Conservation (phyloP, 208 protist species). For the Angomonas deanei region DNA sequence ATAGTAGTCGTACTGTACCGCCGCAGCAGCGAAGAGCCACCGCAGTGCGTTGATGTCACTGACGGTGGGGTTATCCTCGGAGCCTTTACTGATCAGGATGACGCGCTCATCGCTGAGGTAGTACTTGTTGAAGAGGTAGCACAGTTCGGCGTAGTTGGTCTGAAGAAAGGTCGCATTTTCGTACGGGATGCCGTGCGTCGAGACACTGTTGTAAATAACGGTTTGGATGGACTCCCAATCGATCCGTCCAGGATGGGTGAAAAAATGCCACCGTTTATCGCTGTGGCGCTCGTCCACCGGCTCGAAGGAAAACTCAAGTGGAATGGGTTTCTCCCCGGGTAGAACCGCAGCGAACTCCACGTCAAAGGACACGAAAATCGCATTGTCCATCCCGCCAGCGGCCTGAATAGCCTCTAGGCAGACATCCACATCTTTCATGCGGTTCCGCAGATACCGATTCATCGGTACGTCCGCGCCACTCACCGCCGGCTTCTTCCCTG, state of each 20-base stretch:
- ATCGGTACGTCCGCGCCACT: neutral
- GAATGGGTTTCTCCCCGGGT: conserved; percentile 18
- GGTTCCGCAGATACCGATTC: conserved; percentile 9
- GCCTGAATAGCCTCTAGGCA: conserved; percentile 17
- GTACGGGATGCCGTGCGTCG: conserved; percentile 39
- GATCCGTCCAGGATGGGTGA: conserved; percentile 27
- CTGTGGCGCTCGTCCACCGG: neutral
- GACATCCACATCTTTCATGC: conserved; percentile 23
- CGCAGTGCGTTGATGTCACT: conserved; percentile 48
- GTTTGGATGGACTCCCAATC: neutral
- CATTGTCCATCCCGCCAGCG: conserved; percentile 28
- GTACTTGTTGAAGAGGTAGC: neutral
- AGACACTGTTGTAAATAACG: conserved; percentile 15
- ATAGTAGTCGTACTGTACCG: conserved; percentile 5
- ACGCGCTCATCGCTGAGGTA: conserved; percentile 25
- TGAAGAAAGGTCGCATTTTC: conserved; percentile 34
- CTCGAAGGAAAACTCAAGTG: conserved; percentile 46
- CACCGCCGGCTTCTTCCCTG: too few species aligned
- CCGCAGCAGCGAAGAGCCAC: conserved; percentile 44
- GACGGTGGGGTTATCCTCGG: conserved; percentile 11
- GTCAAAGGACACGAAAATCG: conserved; percentile 45
- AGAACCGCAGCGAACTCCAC: conserved; percentile 31
- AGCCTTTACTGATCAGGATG: conserved; percentile 63
- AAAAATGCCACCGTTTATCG: conserved; percentile 14
- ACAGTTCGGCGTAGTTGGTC: conserved; percentile 24